A percentile compares a stretch with the other conserved stretches of the same genome.
Conservation (phyloP, 179 eudicot genomes). For the Corrigiola litoralis region DNA sequence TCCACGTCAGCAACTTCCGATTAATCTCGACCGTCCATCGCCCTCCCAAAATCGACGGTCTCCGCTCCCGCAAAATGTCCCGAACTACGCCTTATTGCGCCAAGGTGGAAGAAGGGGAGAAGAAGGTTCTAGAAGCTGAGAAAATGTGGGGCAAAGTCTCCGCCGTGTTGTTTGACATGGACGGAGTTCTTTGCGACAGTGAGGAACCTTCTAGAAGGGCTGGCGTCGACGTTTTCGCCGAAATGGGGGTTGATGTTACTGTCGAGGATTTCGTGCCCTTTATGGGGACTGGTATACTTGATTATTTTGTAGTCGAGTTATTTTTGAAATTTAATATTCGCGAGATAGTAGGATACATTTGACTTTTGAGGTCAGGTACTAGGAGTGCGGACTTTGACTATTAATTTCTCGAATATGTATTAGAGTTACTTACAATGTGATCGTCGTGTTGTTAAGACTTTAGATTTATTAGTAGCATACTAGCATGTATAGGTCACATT, state of each 20-base stretch:
- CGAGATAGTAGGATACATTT: neutral
- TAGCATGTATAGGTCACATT: too few relatives aligned
- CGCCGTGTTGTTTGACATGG: conserved; percentile 97
- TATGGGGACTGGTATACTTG: conserved; percentile 94
- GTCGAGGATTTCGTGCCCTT: conserved; percentile 86
- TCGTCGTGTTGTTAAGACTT: too few relatives aligned
- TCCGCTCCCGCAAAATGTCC: conserved; percentile 8
- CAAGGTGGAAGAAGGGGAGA: conserved; percentile 48
- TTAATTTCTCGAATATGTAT: too few relatives aligned
- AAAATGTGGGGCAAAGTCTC: conserved; percentile 78
- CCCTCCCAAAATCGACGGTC: neutral
- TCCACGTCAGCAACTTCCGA: conserved; percentile 5
- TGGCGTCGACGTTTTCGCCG: conserved; percentile 78
- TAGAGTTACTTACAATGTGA: too few relatives aligned
- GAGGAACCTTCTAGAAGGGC: conserved; percentile 83
- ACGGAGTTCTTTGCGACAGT: conserved; percentile 90
- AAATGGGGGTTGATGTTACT: conserved; percentile 77
- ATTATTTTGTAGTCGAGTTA: neutral
- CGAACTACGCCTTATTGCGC: conserved; percentile 30
- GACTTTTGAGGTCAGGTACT: too few relatives aligned
- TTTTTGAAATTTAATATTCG: neutral
- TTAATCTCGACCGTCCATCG: conserved; percentile 12
- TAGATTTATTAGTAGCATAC: too few relatives aligned
- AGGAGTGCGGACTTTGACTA: too few relatives aligned
- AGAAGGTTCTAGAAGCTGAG: conserved; percentile 20